These are phyloP conservation scores for Henckelia pumila DNA, from an alignment of 257 asterid species.

Conservation along the genomic window DNA sequence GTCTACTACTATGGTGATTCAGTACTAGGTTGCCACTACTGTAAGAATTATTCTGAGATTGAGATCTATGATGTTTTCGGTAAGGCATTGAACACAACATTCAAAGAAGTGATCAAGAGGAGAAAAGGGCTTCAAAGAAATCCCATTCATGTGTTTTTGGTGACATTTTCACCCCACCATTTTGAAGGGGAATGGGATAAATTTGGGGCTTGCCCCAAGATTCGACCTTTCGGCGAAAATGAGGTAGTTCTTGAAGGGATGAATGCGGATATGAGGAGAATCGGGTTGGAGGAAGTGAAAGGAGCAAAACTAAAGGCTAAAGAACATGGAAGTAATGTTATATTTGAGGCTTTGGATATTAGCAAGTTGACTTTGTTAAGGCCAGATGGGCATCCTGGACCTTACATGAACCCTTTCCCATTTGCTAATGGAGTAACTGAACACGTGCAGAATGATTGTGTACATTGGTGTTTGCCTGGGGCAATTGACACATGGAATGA, in stretches of 20 bases:
- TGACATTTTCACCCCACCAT: constrained; percentile 76
- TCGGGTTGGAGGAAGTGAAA: constrained; percentile 37
- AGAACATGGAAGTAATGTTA: constrained; percentile 25
- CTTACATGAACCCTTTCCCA: constrained; percentile 69
- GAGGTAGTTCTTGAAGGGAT: constrained; percentile 52
- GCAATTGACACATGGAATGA: constrained; percentile 83
- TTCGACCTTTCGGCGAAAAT: constrained; percentile 38
- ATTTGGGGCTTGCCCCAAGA: constrained; percentile 66
- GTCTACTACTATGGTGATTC: constrained; percentile 35
- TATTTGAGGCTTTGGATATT: constrained; percentile 63
- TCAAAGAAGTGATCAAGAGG: constrained; percentile 28
- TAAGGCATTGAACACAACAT: constrained; percentile 48
- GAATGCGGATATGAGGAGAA: constrained; percentile 65
- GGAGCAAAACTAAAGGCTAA: constrained; percentile 33
- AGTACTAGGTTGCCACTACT: constrained; percentile 62
- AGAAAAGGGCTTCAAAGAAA: constrained; percentile 15
- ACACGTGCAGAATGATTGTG: constrained; percentile 70
- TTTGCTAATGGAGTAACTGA: constrained; percentile 58
- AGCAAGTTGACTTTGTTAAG: constrained; percentile 52
- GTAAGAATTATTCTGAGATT: constrained; percentile 47
- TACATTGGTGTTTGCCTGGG: constrained; percentile 96
- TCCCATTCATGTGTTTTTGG: constrained; percentile 38
- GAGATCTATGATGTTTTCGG: constrained; percentile 58
- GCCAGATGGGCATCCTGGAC: constrained; percentile 91
- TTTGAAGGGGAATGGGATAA: constrained; percentile 90